phyloP scores from a whole-genome alignment of 306 rosid species.

The Quercus suber region DNA sequence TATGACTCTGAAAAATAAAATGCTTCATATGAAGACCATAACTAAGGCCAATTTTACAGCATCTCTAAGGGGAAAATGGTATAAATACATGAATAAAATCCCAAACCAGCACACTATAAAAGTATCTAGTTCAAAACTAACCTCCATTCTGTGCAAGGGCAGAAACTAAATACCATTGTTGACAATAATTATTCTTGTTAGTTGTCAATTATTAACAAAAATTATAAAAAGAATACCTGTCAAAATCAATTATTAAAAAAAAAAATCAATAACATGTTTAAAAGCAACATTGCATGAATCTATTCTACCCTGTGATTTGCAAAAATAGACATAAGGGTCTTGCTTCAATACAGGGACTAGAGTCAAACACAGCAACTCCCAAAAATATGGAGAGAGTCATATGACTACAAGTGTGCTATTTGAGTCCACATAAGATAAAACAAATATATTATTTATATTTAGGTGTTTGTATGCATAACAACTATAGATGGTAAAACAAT shows the following conservation, averaged over 20 bases:
- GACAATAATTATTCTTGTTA: neutral
- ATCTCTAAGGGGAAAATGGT: neutral
- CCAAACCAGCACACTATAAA: neutral
- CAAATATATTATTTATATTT: neutral
- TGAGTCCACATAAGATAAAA: neutral
- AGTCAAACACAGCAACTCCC: neutral
- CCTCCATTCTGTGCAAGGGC: neutral
- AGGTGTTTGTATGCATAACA: neutral
- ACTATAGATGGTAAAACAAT: neutral
- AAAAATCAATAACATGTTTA: neutral
- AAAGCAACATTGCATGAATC: neutral
- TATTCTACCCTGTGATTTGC: neutral
- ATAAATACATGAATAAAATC: neutral
- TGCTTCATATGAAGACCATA: neutral
- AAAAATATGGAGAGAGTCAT: neutral
- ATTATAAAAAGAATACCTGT: neutral
- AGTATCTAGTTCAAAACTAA: neutral
- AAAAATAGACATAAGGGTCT: neutral
- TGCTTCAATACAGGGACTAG: neutral
- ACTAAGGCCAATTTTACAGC: neutral
- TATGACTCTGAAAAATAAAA: neutral
- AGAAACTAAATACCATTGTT: neutral
- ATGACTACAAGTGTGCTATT: neutral
- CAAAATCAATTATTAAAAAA: neutral
- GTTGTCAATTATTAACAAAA: neutral